Evolutionary conservation across 2,329 filamentous ascomycete species (phyloP), one percentile per base, ranked within the genome.

Genomic region (Curvularia sp.): DNA sequence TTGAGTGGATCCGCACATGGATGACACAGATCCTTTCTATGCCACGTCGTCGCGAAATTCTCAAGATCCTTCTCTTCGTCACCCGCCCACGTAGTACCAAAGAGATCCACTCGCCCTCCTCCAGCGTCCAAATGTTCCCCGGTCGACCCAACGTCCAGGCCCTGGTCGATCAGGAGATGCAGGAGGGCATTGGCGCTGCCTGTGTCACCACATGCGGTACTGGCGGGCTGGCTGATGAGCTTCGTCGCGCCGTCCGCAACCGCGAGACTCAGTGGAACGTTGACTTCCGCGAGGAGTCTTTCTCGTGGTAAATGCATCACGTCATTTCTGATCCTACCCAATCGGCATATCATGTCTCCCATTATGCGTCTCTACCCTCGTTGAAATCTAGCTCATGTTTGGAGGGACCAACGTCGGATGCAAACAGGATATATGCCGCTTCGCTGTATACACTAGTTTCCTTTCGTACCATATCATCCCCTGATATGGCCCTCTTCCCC

Each of bases 1-100:
- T 98, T 7, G 92, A 97, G 76, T 98, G 95, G 94, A 91, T 96
- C 58, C 87, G 92, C 7, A 91, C 92, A 5, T 98, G 91, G 89
- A 93, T 93, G 90, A 92, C 89, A 3, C 84, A 89, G 70, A 92
- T 98, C 53, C 83, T 98, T 30, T 84, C 85, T 55, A 89, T 97
- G 84, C 90, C 92, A 12, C 86, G 88, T 67, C 89, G 93, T 53
- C 87, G 91, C 57, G 92, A 97, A 49, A 84, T 97, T 28, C 84
- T 99, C 43, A 89, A 88, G 67, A 91, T 98, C 69, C 87, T 94
- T 68, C 86, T 98, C 47, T 98, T 96, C 79, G 88, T 98, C 66
- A 98, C 95, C 5, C 85, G 92, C 53, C 94, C 94, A 0, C 89
- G 91, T 68, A 91, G 89, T 73, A 87, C 89, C n/a, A 89, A 88